Evolutionary conservation across 768 basidiomycete genomes (phyloP).

Genomic region (Sutorius australiensis): DNA sequence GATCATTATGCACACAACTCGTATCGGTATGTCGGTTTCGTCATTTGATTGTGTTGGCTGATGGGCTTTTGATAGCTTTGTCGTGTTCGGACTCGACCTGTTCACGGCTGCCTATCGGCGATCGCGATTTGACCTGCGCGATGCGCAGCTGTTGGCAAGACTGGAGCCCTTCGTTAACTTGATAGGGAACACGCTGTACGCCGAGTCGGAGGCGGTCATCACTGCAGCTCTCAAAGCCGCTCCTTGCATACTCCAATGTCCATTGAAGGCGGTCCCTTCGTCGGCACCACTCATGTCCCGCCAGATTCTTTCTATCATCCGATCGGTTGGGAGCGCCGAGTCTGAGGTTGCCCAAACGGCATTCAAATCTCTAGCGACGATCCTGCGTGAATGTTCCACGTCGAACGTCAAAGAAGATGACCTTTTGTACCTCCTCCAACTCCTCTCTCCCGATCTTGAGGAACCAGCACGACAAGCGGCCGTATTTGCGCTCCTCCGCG

Average conservation of each 20-base stretch:
- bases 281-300: conserved; percentile 79
- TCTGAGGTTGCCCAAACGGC: conserved; percentile 87
- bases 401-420: conserved; percentile 88
- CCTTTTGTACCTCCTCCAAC: conserved; percentile 78
- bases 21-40: conserved; percentile 54
- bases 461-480: conserved; percentile 81
- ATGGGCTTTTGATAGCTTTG: conserved; percentile 51
- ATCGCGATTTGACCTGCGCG: conserved; percentile 80
- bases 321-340: conserved; percentile 79
- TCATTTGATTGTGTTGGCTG: neutral
- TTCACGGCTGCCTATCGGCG: conserved; percentile 85
- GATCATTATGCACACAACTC: conserved; percentile 86
- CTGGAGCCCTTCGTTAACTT: conserved; percentile 82
- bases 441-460: conserved; percentile 86
- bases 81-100: conserved; percentile 88
- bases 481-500: conserved; percentile 84
- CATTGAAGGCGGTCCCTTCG: conserved; percentile 67
- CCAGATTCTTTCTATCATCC: conserved; percentile 81
- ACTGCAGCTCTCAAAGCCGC: conserved; percentile 73
- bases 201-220: conserved; percentile 71
- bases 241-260: conserved; percentile 79
- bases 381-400: conserved; percentile 84
- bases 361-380: conserved; percentile 77
- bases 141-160: conserved; percentile 69
- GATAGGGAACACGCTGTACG: conserved; percentile 91